These are phyloP conservation scores for Suillus spraguei DNA, from an alignment of 768 basidiomycete genomes.

Conservation along the genomic window DNA sequence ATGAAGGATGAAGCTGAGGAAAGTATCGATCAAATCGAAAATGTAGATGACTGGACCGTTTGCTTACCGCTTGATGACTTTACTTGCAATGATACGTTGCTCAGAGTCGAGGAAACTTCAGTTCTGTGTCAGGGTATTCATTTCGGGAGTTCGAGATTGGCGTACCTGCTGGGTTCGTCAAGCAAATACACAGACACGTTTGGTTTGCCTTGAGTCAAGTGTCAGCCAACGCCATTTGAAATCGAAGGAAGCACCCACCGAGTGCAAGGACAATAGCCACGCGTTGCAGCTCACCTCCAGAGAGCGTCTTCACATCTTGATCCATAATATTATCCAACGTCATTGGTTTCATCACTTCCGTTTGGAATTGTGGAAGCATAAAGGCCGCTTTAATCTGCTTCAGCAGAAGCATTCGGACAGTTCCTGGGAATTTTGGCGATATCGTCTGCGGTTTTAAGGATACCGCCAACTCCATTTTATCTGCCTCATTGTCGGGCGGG, in stretches of 20 bases:
- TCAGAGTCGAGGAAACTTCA: slow-evolving; percentile 94
- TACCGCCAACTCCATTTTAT: slow-evolving; percentile 82
- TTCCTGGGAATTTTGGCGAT: slow-evolving; percentile 95
- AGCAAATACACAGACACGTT: slow-evolving; percentile 90
- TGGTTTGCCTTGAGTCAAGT: slow-evolving; percentile 56
- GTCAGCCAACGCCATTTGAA: neutral
- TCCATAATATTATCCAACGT: slow-evolving; percentile 92
- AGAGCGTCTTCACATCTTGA: slow-evolving; percentile 97
- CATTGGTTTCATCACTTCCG: slow-evolving; percentile 98
- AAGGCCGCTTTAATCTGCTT: slow-evolving; percentile 95
- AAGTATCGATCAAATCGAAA: slow-evolving; percentile 7
- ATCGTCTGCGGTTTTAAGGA: slow-evolving; percentile 99
- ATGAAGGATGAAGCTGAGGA: slow-evolving; percentile 83
- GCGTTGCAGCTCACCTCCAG: slow-evolving; percentile 97
- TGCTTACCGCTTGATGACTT: slow-evolving; percentile 91
- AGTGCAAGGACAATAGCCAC: slow-evolving; percentile 95
- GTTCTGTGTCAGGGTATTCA: slow-evolving; percentile 7
- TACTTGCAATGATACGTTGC: slow-evolving; percentile 97
- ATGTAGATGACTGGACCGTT: neutral
- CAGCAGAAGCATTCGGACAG: slow-evolving; percentile 91
- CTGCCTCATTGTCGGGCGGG: slow-evolving; percentile 76
- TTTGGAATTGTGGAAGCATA: slow-evolving; percentile 99
- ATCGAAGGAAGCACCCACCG: slow-evolving; percentile 45
- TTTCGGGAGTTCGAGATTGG: slow-evolving; percentile 14
- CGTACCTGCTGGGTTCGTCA: slow-evolving; percentile 87